Evolutionary conservation across 2,329 filamentous ascomycete species (phyloP), one percentile per base, ranked within the genome.

Genomic region (Aspergillus jensenii): DNA sequence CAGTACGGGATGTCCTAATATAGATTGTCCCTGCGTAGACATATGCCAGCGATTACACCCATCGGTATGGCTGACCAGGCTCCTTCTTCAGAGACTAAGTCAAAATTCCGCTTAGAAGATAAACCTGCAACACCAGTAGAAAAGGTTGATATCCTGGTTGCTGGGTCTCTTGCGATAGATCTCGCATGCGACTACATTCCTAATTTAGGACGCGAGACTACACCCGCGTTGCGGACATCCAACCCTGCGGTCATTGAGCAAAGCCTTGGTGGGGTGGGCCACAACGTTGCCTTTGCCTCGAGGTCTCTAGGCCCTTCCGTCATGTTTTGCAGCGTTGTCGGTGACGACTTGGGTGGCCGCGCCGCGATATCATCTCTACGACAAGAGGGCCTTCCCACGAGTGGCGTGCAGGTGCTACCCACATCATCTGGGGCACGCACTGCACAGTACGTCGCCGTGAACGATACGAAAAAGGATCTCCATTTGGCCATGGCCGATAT

Each of bases 401-500:
- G 80, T 11, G 87, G 85, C 41, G 84, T 97, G 51, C 82, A 84
- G 60, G 76, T 80, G 51, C 76, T 90, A 4, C 76, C 75, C 15
- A 74, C 81, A 44, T 78, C 66, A 78, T 59, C 76, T 73, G 81
- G 82, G 1, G 82, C 81, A 33, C 84, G 90, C 56, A 98, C 93
- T 2, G 91, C 93, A 0, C 92, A 97, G 72, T 98, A 98, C 71
- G 85, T 98, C 3, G 90, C 93, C 15, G 81, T 98, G 63, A 99
- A 98, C 71, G 90, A 96, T 69, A 80, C 81, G 0, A 85, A 88
- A 59, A 96, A 92, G 73, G 89, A 93, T 62, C 84, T 99, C 2
- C 82, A 93, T n/a, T 76, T 97, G 62, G 93, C 92, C 46, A 96
- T 97, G 91, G 93, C 93, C 4, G 95, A 98, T 71, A 97, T 98